Evolutionary conservation across 75 land plant genomes (phyloP), one percentile per base, ranked within the genome.

Genomic region (Larix kaempferi): DNA sequence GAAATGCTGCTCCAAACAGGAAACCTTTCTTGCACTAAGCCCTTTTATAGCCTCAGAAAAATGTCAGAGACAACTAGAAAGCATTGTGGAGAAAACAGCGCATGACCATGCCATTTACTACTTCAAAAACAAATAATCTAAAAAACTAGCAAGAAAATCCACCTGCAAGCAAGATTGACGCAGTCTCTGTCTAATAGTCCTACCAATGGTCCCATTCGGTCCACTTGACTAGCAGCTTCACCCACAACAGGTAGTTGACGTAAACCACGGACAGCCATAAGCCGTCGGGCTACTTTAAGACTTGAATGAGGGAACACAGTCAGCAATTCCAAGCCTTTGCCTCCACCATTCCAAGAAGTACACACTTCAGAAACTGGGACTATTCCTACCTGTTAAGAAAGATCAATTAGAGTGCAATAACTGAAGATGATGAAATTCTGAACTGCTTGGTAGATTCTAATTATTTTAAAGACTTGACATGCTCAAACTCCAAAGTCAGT

Each of bases 91-190:
- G 17, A 66, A 66, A 66, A 66, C 2, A 17, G 39, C 22, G 25
- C n/a, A 65, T 8, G 16, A 35, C 21, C 41, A 35, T 49, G 11
- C 54, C 54, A 49, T 49, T 49, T 49, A 49, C 54, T 49, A 49
- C 11, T 49, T 65, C 19, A 35, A 27, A 5, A 66, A 21, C 39
- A n/a, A 6, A 3, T 13, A 69, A 41, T 8, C 6, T n/a, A 8
- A 19, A 69, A 69, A 41, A 7, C 8, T 21, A 10, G 23, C 22
- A 39, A 77, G 56, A 49, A 29, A 61, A 63, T 14, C 66, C 73
- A 96, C 99, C 98, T 85, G 93, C 88, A 88, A 80, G 98, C 89
- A n/a, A 96, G 88, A 23, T 67, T 77, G 69, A 96, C 94, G 74
- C 90, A 87, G 49, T 92, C 95, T 78, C 86, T 82, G 74, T 96